phyloP scores from a whole-genome alignment of 169 alveolate genomes.

The Plasmodium berghei region DNA sequence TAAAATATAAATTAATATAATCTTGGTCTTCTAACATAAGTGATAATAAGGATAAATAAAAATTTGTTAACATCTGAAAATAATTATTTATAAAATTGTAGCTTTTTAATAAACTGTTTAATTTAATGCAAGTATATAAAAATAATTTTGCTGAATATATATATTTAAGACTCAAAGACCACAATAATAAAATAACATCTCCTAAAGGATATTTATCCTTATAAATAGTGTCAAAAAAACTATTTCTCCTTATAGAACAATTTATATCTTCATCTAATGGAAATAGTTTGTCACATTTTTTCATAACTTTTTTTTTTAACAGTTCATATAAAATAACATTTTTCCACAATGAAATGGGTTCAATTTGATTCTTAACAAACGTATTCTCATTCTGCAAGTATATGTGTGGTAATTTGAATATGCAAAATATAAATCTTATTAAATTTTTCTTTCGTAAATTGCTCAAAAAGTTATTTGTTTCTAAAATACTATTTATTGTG shows the following conservation, averaged over 20 bases:
- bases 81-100: background rate
- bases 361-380: background rate
- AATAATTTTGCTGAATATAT: constrained; percentile 71
- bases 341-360: constrained; percentile 2
- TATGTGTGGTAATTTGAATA: constrained; percentile 62
- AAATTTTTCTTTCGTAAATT: constrained; percentile 36
- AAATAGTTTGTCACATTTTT: background rate
- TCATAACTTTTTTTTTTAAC: constrained; percentile 61
- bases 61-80: constrained; percentile 50
- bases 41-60: constrained; percentile 55
- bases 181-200: constrained; percentile 26
- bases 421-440: constrained; percentile 45
- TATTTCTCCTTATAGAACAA: background rate
- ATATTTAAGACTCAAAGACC: constrained; percentile 71
- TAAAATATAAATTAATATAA: constrained; percentile 54
- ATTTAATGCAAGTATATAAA: constrained; percentile 28
- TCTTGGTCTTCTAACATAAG: constrained; percentile 29
- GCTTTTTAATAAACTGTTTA: constrained; percentile 17
- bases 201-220: constrained; percentile 9
- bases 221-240: background rate
- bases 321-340: constrained; percentile 68
- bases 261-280: background rate
- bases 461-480: constrained; percentile 16
- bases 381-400: background rate
- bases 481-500: constrained; percentile 31